Base-by-base conservation (phyloP, 2,329 filamentous ascomycete species). In the Epichloe typhina region DNA sequence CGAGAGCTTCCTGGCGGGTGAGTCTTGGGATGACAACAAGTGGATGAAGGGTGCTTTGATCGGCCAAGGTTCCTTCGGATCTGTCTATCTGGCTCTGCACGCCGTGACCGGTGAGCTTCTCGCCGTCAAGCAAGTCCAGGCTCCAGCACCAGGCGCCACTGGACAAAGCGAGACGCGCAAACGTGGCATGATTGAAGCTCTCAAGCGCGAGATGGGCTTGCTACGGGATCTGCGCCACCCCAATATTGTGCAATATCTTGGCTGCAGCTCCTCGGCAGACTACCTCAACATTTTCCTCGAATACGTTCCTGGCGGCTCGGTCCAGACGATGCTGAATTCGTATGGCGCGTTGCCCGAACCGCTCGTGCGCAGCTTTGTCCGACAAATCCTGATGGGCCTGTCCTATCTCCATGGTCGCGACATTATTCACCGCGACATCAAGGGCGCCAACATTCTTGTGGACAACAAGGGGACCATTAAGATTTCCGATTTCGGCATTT, bases 31-130 rank as follows among this genome's bases (percentile, higher is more conserved):
- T 57, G 90, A 95, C 55, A 86, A 91, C 71, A 95, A 95, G 67
- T 98, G 94, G 87, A 97, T 98, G 89, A 96, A 97, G 73, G 93
- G 93, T 62, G 90, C 91, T 35, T 75, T 97, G 55, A 98, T 98
- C 58, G 93, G 93, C 35, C 89, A 96, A 68, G 93, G 93, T 55
- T 96, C 90, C 4, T 98, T 98, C 62, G 93, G 93, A 61, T 90
- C 84, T 59, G 93, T 98, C 49, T 98, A 94, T 69, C 77, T 98
- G 46, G 93, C 93, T 26, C 76, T 98, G 35, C 93, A 98, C 65
- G 88, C 93, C 47, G 86, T 98, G 50, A 98, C 93, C 17, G 93
- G 91, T 62, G 93, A 97, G 69, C 84, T 98, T 42, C 88, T 98
- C 73, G 93, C 93, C 21, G 93, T 98, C 53, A 98, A 98, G 73